These are phyloP conservation scores for Centella asiatica DNA, from an alignment of 129 eudicot genomes.

Conservation along the genomic window DNA sequence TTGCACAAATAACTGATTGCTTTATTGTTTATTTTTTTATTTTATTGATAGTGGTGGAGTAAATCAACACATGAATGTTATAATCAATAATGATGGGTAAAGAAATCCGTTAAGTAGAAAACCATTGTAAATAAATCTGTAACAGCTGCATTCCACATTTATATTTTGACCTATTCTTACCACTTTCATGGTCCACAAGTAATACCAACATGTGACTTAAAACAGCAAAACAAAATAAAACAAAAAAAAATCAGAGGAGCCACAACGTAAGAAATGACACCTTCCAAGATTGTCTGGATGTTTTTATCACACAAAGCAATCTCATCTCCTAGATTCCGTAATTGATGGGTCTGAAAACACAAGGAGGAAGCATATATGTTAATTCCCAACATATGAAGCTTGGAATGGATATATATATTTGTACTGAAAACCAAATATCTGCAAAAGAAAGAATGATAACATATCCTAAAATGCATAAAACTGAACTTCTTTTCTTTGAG, in stretches of 20 bases:
- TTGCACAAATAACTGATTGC: too few relatives aligned
- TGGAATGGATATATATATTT: not conserved
- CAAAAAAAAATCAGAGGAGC: not conserved
- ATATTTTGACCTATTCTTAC: not conserved
- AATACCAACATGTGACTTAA: not conserved
- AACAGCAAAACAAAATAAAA: not conserved
- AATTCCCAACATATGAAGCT: not conserved
- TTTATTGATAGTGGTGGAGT: too few relatives aligned
- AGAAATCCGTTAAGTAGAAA: too few relatives aligned
- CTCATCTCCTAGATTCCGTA: slow-evolving; percentile 32
- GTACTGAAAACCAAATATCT: not conserved
- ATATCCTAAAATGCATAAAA: not conserved
- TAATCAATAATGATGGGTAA: too few relatives aligned
- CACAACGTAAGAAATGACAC: slow-evolving; percentile 15
- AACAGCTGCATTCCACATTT: too few relatives aligned
- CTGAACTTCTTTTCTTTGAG: not conserved
- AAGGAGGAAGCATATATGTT: slow-evolving; percentile 11
- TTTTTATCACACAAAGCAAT: slow-evolving; percentile 40
- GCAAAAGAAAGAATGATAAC: not conserved
- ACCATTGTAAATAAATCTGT: too few relatives aligned
- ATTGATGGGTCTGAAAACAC: slow-evolving; percentile 42
- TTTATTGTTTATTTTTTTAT: too few relatives aligned
- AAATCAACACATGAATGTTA: too few relatives aligned
- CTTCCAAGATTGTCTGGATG: slow-evolving; percentile 37
- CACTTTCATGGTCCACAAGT: not conserved